Conservation (phyloP, 225 moss, liverwort and hornwort species). For the Anthoceros angustus region DNA sequence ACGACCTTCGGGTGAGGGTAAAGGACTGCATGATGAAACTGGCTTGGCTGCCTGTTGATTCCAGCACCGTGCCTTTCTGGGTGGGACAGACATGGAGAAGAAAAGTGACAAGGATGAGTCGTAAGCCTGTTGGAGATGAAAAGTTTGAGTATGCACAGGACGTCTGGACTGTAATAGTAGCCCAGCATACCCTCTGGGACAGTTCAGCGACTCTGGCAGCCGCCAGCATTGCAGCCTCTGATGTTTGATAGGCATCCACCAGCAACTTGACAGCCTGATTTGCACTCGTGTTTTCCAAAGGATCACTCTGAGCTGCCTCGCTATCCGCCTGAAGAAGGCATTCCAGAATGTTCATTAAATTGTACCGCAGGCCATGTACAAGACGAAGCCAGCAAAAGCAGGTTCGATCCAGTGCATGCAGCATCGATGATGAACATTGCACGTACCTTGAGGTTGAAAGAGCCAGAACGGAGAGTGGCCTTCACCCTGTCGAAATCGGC, state of each 20-base stretch:
- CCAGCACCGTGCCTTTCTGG: slow-evolving; percentile 19
- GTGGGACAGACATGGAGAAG: not conserved
- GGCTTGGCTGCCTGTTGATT: slow-evolving; percentile 20
- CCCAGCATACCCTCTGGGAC: slow-evolving; percentile 50
- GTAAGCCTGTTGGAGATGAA: not conserved
- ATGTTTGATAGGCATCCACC: slow-evolving; percentile 48
- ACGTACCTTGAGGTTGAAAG: not conserved
- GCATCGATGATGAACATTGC: too few species aligned
- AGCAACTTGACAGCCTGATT: slow-evolving; percentile 59
- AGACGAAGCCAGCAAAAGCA: too few species aligned
- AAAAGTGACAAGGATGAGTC: not conserved
- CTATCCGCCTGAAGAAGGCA: slow-evolving; percentile 32
- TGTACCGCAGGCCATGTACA: too few species aligned
- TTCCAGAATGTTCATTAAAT: too few species aligned
- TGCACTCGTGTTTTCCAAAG: slow-evolving; percentile 28
- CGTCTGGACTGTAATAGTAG: not conserved
- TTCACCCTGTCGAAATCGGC: slow-evolving; percentile 3
- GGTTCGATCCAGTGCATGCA: too few species aligned
- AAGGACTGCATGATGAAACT: slow-evolving; percentile 16
- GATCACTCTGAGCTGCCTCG: slow-evolving; percentile 34
- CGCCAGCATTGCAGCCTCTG: slow-evolving; percentile 42
- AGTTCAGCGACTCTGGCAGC: slow-evolving; percentile 64
- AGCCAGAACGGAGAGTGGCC: not conserved
- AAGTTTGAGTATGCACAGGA: not conserved
- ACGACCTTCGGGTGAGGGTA: slow-evolving; percentile 23